Conservation (phyloP, 2,329 filamentous ascomycete genomes). For the Monosporascus ibericus region DNA sequence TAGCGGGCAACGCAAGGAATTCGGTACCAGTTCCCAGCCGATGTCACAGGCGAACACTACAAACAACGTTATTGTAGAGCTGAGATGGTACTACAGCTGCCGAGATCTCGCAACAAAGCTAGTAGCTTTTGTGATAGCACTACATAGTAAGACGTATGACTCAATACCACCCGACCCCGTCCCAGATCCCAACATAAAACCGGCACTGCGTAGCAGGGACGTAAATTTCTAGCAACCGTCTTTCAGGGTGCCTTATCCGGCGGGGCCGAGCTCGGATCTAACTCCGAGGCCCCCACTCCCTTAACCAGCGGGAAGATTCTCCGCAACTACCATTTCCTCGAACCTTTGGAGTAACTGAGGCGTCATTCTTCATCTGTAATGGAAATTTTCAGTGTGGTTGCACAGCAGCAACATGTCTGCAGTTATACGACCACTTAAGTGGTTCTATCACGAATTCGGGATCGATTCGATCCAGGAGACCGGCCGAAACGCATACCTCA, state of each 20-base stretch:
- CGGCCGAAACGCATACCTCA: slow-evolving; percentile 44
- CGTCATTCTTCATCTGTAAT: not conserved
- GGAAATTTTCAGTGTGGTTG: not conserved
- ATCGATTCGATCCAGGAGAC: slow-evolving; percentile 38
- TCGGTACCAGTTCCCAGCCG: not conserved
- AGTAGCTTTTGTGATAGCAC: too few species aligned
- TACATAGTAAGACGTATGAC: too few species aligned
- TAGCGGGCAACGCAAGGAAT: not conserved
- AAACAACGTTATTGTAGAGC: too few species aligned
- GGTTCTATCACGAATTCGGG: slow-evolving; percentile 41
- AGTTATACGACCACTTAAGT: slow-evolving; percentile 15
- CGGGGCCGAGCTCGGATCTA: not conserved
- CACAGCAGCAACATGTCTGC: slow-evolving; percentile 13
- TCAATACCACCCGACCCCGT: too few species aligned
- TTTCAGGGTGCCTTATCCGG: too few species aligned
- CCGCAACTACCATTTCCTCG: not conserved
- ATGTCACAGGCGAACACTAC: too few species aligned
- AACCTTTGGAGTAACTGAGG: not conserved
- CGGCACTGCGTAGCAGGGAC: too few species aligned
- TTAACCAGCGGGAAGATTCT: not conserved
- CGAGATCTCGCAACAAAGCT: too few species aligned
- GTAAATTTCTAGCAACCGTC: too few species aligned
- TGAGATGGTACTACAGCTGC: too few species aligned
- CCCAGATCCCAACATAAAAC: too few species aligned
- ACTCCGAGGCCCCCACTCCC: not conserved